Base-by-base conservation (phyloP, 1,284 basidiomycete species). In the Sporisorium scitamineum region DNA sequence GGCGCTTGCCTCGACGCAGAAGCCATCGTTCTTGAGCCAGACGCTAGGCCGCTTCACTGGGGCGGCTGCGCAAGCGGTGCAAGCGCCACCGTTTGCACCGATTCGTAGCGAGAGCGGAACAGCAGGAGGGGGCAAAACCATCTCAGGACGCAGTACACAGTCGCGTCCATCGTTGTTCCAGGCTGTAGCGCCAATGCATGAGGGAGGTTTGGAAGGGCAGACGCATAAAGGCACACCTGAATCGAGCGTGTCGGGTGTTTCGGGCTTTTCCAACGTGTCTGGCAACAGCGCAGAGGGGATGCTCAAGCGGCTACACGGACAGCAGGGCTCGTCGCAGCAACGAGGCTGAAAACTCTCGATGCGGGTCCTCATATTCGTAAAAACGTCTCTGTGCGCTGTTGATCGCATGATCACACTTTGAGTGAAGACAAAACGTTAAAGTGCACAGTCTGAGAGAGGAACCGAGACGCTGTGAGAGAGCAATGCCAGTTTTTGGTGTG, bases 11-110 rank as follows among this genome's bases (percentile, higher is more conserved):
- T 54, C 45, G 16, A 42, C 70, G 5, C 57, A 56, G 44, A 68
- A 59, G 60, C 57, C 68, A 7, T 67, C 64, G 26, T 76, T 76
- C 54, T 55, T 76, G n/a, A 76, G 68, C 53, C 73, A 76, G 73
- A 76, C 73, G 18, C 32, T 76, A 24, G 73, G 73, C n/a, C 47
- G 73, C 20, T 65, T 76, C 42, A 65, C 69, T 8, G 69, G 73
- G 24, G 67, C 63, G 1, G 63, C 72, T 9, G 60, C 53, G 26
- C 54, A 61, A 13, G 50, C 60, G 22, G 52, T 60, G 0, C 54
- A 58, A 26, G 61, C 37, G 16, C 70, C 70, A 7, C 60, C 60
- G 1, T 67, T 72, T 41, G 63, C 55, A 14, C 47, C 63, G 4
- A 51, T 56, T n/a, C 10, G 31, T 1, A 24, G 26, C 20, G 67